phyloP scores from a whole-genome alignment of 1,284 basidiomycete species.

The Ustilago crameri region DNA sequence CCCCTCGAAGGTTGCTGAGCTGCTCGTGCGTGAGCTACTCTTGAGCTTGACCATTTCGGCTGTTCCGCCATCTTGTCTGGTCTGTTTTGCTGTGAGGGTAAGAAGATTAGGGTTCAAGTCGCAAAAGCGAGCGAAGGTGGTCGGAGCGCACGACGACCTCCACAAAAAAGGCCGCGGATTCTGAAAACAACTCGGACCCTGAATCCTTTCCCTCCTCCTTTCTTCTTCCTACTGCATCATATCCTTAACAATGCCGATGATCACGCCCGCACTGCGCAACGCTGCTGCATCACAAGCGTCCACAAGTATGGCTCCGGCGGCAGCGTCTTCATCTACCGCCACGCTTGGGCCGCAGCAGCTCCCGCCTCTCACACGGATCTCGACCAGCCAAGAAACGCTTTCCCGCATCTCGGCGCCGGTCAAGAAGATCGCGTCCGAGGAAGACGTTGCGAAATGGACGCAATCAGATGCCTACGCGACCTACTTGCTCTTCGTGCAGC shows the following conservation, averaged over 20 bases:
- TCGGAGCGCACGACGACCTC: constrained; percentile 9
- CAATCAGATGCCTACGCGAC: constrained; percentile 55
- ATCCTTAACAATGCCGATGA: constrained; percentile 22
- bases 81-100: not conserved
- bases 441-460: constrained; percentile 65
- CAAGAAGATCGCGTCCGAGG: constrained; percentile 63
- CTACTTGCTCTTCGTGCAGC: constrained; percentile 59
- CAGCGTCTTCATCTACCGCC: constrained; percentile 20
- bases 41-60: constrained; percentile 26
- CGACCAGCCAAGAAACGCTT: constrained; percentile 11
- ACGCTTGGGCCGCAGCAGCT: constrained; percentile 36
- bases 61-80: constrained; percentile 10
- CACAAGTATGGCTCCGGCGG: not conserved
- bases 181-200: constrained; percentile 8
- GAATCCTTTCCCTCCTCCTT: constrained; percentile 6
- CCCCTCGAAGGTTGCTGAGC: constrained; percentile 8
- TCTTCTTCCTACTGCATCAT: not conserved
- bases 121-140: not conserved
- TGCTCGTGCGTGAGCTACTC: constrained; percentile 1
- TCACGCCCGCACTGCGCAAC: constrained; percentile 24
- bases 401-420: constrained; percentile 34
- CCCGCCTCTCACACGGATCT: constrained; percentile 37
- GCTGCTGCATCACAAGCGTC: not conserved
- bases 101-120: not conserved
- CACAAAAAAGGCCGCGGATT: constrained; percentile 3